Percentiles rank a stretch among this genome's conserved stretches.
These are phyloP conservation scores for Chlamydomonas schloesseri DNA, from an alignment of 139 green algal genomes.

Conservation along the genomic window DNA sequence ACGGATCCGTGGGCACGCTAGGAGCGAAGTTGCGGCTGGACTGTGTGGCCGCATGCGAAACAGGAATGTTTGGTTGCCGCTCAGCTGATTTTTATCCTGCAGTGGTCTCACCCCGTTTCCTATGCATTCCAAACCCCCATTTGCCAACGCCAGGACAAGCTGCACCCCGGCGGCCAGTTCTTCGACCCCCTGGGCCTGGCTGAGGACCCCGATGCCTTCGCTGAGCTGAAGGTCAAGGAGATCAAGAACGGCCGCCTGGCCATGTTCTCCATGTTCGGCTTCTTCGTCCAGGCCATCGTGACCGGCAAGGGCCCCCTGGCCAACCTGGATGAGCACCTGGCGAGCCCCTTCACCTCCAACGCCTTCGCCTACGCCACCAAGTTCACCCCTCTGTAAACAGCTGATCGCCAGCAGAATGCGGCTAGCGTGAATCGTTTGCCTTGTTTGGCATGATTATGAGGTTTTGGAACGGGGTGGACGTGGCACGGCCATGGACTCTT, in stretches of 20 bases:
- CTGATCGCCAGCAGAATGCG: too few relatives aligned
- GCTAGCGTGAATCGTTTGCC: too few relatives aligned
- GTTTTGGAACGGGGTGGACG: too few relatives aligned
- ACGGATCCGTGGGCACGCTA: too few relatives aligned
- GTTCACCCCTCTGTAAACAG: too few relatives aligned
- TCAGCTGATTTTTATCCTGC: too few relatives aligned
- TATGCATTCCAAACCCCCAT: slow-evolving; percentile 55
- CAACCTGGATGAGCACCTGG: slow-evolving; percentile 84
- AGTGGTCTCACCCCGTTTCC: too few relatives aligned
- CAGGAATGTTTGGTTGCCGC: too few relatives aligned
- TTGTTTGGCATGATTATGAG: too few relatives aligned
- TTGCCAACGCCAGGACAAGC: slow-evolving; percentile 57
- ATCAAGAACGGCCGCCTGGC: slow-evolving; percentile 92
- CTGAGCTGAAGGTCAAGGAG: slow-evolving; percentile 86
- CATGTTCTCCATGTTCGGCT: slow-evolving; percentile 87
- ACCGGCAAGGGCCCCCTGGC: slow-evolving; percentile 61
- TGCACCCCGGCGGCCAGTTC: slow-evolving; percentile 71
- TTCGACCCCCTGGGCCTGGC: slow-evolving; percentile 93
- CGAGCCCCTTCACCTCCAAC: slow-evolving; percentile 82
- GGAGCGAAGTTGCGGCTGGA: too few relatives aligned
- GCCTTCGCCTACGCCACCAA: slow-evolving; percentile 77
- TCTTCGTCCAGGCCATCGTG: slow-evolving; percentile 83
- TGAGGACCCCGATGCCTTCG: slow-evolving; percentile 94
- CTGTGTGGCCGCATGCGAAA: too few relatives aligned
- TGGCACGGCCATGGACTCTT: too few relatives aligned